Percentiles rank a stretch among this genome's conserved stretches.
These are phyloP conservation scores for Begonia masoniana DNA, from an alignment of 306 rosid species.

Conservation along the genomic window DNA sequence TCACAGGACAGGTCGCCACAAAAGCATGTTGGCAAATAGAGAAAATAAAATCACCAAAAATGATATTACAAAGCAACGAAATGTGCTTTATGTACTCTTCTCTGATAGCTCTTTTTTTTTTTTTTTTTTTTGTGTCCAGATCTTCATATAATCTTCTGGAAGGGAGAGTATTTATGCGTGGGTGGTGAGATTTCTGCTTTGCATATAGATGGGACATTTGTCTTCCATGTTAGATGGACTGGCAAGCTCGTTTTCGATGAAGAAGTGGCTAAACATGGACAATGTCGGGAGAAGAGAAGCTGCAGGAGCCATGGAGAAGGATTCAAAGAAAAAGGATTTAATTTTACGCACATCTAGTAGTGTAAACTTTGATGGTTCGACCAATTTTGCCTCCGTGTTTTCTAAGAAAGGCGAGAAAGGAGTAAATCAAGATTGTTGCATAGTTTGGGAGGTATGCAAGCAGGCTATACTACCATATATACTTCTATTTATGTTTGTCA, in stretches of 20 bases:
- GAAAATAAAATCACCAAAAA: too few relatives aligned
- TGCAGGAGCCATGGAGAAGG: slow-evolving; percentile 66
- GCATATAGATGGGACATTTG: slow-evolving; percentile 46
- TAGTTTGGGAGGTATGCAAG: slow-evolving; percentile 84
- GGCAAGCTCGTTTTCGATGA: slow-evolving; percentile 37
- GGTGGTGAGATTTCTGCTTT: slow-evolving; percentile 6
- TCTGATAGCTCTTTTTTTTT: slow-evolving; percentile 22
- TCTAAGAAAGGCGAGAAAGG: slow-evolving; percentile 81
- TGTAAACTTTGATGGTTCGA: slow-evolving; percentile 43
- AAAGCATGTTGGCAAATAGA: too few relatives aligned
- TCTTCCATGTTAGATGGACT: slow-evolving; percentile 69
- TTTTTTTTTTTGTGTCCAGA: slow-evolving; percentile 18
- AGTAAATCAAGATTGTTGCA: slow-evolving; percentile 83
- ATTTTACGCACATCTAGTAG: slow-evolving; percentile 43
- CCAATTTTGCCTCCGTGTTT: slow-evolving; percentile 66
- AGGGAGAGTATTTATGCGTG: slow-evolving; percentile 5
- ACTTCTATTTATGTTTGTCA: too few relatives aligned
- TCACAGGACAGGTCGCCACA: too few relatives aligned
- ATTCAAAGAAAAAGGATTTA: slow-evolving; percentile 65
- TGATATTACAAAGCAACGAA: too few relatives aligned
- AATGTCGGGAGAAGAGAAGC: slow-evolving; percentile 46
- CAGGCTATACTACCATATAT: too few relatives aligned
- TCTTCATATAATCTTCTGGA: neutral
- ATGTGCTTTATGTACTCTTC: slow-evolving; percentile 16
- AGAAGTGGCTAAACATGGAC: slow-evolving; percentile 33